Base-by-base conservation (phyloP, 805 yeast genomes). In the Cyberlindnera nakhonratchasimensis region DNA sequence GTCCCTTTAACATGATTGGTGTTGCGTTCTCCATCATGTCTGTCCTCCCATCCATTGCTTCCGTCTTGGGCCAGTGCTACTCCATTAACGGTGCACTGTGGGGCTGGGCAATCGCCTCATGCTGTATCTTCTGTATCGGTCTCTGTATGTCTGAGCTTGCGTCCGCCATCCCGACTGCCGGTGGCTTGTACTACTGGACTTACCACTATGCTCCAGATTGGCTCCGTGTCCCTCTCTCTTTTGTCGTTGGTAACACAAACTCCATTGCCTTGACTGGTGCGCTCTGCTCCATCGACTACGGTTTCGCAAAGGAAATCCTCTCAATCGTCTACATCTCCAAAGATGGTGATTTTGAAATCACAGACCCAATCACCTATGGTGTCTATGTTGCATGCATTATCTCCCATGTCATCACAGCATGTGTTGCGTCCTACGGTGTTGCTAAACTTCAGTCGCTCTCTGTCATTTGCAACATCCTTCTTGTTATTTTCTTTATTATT, bases 21-120 rank as follows among this genome's bases (percentile, higher is more conserved):
- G 77, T 82, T 42, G 85, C 88, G 1, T 82, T 79, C 58, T 71
- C 79, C 26, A 79, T 82, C 52, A 80, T 82, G 86, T 81, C 86
- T 13, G 62, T 82, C 31, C 63, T 82, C 25, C 64, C 64, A 8
- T 73, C 81, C n/a, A 75, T 80, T 40, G 75, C 86, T 0, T 74
- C 84, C 2, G 70, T 73, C 16, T 50, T 80, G 18, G 66, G 52
- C 9, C 67, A 69, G 36, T 82, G 82, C 16, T 64, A 82, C 12
- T 61, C 74, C 18, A 40, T 48, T 33, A 48, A 45, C 25, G 49
- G 52, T 24, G 78, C 82, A 0, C 68, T 81, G 3, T 83, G 90
- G 90, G 84, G 86, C 36, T 84, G 91, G 90, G 61, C 79, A 35
- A 54, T 78, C 13, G 71, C 86, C 25, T 71, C 79, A 5, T 45